phyloP scores from a whole-genome alignment of 768 basidiomycete species.

The Rhodotorula kratochvilovae region DNA sequence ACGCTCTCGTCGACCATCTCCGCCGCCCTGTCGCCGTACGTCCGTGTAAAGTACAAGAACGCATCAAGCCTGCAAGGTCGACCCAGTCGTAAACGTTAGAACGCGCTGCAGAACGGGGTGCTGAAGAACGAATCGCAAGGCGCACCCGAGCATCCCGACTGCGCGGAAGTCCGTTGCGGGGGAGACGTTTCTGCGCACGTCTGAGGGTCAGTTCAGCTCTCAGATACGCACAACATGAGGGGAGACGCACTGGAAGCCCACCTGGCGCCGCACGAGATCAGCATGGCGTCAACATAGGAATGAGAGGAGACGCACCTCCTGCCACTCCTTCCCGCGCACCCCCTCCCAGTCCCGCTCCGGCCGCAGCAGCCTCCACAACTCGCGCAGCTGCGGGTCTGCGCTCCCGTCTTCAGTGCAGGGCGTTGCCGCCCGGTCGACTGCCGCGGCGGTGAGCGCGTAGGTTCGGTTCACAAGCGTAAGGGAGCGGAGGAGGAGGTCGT shows the following conservation, averaged over 20 bases:
- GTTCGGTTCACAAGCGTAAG: conserved; percentile 6
- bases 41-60: conserved; percentile 13
- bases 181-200: conserved; percentile 8
- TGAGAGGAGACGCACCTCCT: conserved; percentile 11
- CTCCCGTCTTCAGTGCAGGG: background rate
- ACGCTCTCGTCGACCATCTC: conserved; percentile 33
- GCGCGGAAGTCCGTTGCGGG: conserved; percentile 31
- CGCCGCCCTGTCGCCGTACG: conserved; percentile 22
- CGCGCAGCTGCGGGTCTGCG: conserved; percentile 1
- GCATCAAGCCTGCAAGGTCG: background rate
- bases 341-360: conserved; percentile 7
- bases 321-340: conserved; percentile 32
- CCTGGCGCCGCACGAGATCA: background rate
- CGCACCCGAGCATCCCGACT: conserved; percentile 33
- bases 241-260: conserved; percentile 34
- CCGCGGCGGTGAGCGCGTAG: conserved; percentile 15
- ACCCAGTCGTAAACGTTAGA: background rate
- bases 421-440: background rate
- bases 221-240: background rate
- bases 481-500: conserved; percentile 23
- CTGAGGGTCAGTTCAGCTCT: background rate
- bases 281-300: no score
- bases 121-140: no score
- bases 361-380: conserved; percentile 21
- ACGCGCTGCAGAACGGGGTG: no score